phyloP scores from a whole-genome alignment of 768 basidiomycete species.

The Neoboletus brunneissimus region DNA sequence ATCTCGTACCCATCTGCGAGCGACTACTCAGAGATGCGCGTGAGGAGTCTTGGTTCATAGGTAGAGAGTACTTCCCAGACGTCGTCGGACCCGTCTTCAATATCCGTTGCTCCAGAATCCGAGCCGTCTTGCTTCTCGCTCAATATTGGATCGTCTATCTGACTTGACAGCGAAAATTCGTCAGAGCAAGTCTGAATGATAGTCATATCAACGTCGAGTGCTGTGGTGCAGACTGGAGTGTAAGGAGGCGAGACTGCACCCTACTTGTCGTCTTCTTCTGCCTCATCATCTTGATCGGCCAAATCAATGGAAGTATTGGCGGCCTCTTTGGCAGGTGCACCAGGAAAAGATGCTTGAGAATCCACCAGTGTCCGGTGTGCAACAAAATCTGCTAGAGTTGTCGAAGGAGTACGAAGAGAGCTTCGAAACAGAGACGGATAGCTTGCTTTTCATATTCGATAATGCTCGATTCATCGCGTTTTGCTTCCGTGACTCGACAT shows the following conservation, averaged over 20 bases:
- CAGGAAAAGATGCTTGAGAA: background rate
- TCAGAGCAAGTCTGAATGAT: background rate
- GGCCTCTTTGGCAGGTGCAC: background rate
- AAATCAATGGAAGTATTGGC: background rate
- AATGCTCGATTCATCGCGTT: background rate
- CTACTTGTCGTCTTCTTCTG: background rate
- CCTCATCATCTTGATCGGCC: conserved; percentile 2
- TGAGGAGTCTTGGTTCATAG: conserved; percentile 1
- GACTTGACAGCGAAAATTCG: background rate
- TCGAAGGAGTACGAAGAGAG: conserved; percentile 6
- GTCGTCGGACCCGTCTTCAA: too few species aligned
- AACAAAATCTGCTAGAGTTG: background rate
- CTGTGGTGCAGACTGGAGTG: background rate
- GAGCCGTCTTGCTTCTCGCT: background rate
- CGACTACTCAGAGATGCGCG: conserved; percentile 4
- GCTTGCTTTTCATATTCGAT: conserved; percentile 2
- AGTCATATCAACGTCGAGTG: background rate
- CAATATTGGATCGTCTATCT: background rate
- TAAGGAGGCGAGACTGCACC: background rate
- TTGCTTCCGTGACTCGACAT: conserved; percentile 7
- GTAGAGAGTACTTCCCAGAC: conserved; percentile 1
- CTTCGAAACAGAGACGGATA: conserved; percentile 2
- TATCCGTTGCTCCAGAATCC: background rate
- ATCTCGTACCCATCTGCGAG: background rate
- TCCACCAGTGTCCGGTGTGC: background rate